Base-by-base conservation (phyloP, 2,329 filamentous ascomycete genomes). In the Penicillium sp. region DNA sequence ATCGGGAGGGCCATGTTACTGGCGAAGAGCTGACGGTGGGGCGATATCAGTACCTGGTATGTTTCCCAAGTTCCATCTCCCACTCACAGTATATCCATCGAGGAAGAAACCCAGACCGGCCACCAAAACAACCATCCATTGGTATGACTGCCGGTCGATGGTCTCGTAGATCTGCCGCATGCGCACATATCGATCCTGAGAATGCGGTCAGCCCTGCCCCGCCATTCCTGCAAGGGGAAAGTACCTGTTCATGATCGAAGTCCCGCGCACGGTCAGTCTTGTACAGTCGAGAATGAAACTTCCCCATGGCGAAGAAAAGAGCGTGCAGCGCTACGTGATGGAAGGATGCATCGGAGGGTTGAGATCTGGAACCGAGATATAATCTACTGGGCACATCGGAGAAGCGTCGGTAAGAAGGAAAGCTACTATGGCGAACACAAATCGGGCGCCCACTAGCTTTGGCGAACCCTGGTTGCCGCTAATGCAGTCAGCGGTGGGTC, bases 1-100 rank as follows among this genome's bases (percentile, higher is more conserved):
- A 78, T 76, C 0, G 78, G 77, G 5, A 79, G 62, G n/a, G 77
- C 73, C 54, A 78, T 74, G 40, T 80, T 80, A 53, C 72, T 76
- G 14, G 76, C 76, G 60, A 80, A 80, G 10, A 80, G 65, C 66
- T 74, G 55, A 11, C 43, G 52, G 54, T 14, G 38, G 38, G 20
- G 31, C 22, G 5, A 24, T 11, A 10, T 35, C 7, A 25, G 31
- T 36, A 38, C 4, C 16, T 20, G 35, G 36, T 22, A 4, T n/a
- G 20, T 22, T 39, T 24, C 2, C 9, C 2, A 3, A 18, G 7
- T 10, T n/a, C 8, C 35, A 41, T 13, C 20, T 20, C 33, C 11
- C 2, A 54, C 63, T 52, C 31, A 71, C 68, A 5, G 74, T 74
- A 43, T 75, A 76, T 40, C 72, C 73, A 66, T 79, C 76, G 4